Base-by-base conservation (phyloP, 306 rosid genomes). In the Adenanthera pavonina region DNA sequence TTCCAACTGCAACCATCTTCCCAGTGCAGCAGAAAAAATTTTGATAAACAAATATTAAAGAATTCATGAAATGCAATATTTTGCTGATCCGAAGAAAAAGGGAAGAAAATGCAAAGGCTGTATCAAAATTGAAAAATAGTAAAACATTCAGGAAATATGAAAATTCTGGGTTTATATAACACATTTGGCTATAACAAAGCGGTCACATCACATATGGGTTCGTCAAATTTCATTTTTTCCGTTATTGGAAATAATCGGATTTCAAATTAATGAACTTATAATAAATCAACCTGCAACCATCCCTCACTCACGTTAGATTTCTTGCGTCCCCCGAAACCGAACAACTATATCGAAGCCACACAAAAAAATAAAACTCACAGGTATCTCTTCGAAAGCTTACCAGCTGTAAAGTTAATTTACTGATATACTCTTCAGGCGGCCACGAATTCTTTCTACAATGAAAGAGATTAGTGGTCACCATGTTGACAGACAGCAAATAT, bases 361-460 rank as follows among this genome's bases (percentile, higher is more conserved):
- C 52, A 33, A 41, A 43, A 62, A 16, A 6, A 40, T 10, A 59
- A 54, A n/a, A 8, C 6, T 54, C n/a, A 15, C 74, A 46, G 3
- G 74, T 12, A 69, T 44, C 54, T 44, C 8, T 20, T n/a, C 1
- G 9, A n/a, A 9, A 46, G 53, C 85, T 68, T 87, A 95, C 98
- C 93, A 87, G 85, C 61, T 93, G 98, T 78, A 95, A 83, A 81
- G 99, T 92, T 25, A 81, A 68, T 79, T 78, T 92, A 86, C 85
- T 91, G 78, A 95, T 86, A 69, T 95, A 95, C 92, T 93, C 99
- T 75, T 88, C 90, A 8, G 98, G 88, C 14, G 99, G 99, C 99
- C 99, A 95, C 43, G 99, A 95, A 87, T 93, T 92, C 85, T 93
- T 95, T 84, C 97, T 87, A 86, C 76, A 85, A 60, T 89, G 98